These are phyloP conservation scores for Fusarium sublunatum DNA, from an alignment of 2,329 filamentous ascomycete species.

Conservation along the genomic window DNA sequence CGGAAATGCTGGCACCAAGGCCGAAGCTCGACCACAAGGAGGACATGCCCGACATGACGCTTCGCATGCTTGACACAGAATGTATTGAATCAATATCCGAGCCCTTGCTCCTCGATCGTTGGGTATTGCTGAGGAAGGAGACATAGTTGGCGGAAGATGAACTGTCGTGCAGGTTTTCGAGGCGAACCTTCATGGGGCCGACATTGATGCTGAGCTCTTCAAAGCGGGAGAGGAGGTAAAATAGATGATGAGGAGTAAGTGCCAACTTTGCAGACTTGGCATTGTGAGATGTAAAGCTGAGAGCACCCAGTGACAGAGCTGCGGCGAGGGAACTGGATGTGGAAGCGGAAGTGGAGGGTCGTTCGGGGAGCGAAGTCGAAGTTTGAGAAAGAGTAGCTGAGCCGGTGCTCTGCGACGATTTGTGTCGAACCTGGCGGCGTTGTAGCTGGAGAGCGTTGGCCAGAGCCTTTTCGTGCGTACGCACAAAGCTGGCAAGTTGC, in stretches of 20 bases:
- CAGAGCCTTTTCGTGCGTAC: slow-evolving; percentile 95
- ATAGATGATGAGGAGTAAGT: slow-evolving; percentile 94
- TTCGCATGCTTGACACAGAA: slow-evolving; percentile 95
- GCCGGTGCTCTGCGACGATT: slow-evolving; percentile 72
- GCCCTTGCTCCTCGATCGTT: slow-evolving; percentile 80
- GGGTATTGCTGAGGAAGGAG: slow-evolving; percentile 85
- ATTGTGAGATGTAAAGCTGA: slow-evolving; percentile 85
- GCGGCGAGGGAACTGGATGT: slow-evolving; percentile 81
- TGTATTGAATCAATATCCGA: slow-evolving; percentile 92
- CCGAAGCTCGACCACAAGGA: slow-evolving; percentile 91
- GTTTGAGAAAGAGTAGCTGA: slow-evolving; percentile 66
- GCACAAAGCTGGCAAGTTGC: slow-evolving; percentile 96
- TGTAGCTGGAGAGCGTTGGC: slow-evolving; percentile 90
- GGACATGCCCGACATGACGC: slow-evolving; percentile 97
- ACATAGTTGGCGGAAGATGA: slow-evolving; percentile 91
- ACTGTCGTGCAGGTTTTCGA: slow-evolving; percentile 94
- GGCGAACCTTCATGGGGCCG: slow-evolving; percentile 93
- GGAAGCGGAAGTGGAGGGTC: slow-evolving; percentile 73
- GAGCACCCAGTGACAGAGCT: slow-evolving; percentile 85
- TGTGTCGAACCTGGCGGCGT: slow-evolving; percentile 79
- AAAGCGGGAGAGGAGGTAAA: slow-evolving; percentile 94
- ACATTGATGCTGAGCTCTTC: slow-evolving; percentile 91
- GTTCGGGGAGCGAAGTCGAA: slow-evolving; percentile 66
- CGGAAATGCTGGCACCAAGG: slow-evolving; percentile 80
- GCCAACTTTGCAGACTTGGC: slow-evolving; percentile 92